Evolutionary conservation across 192 early-diverging fungal species (phyloP), one percentile per base, ranked within the genome.

Genomic region (Bifiguratus adelaidae): DNA sequence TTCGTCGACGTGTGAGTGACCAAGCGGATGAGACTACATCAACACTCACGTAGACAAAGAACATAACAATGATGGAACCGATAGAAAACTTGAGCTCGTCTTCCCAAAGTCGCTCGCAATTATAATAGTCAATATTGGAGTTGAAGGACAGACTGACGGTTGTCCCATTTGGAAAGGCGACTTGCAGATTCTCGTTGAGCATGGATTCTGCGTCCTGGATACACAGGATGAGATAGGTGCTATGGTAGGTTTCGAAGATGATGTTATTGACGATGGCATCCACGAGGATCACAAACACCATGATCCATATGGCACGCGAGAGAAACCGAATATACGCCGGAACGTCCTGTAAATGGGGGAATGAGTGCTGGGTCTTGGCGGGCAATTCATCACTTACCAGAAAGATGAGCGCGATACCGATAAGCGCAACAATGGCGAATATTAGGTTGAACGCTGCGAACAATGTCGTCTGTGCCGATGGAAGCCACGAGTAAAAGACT

Each of bases 81-180:
- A 52, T 37, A 16, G 54, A 42, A 30, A 63, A 56, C 20, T 63
- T 63, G 37, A 63, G 28, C 23, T 63, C 60, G 43, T 56, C 50
- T 21, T 56, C 48, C 60, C 60, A 63, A 18, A 63, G 21, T 36
- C 36, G 45, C 4, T 52, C 36, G 38, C 60, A 63, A 26, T 63
- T 63, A 29, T 56, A 63, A 36, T 50, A 41, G 44, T 63, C 54
- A 27, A 48, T 45, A 21, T 41, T 41, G 30, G 48, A 37, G 2
- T 34, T 38, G 18, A 60, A 60, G 36, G 44, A 41, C 23, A 56
- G 47, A n/a, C 33, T 41, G 30, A 48, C 30, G 15, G 41, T 36
- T 11, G 45, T 21, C 4, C 27, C 30, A 28, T 53, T 53, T 26
- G 44, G 50, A 30, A 40, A 43, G 26, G 35, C 46, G 12, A 24